Evolutionary conservation across 2,329 filamentous ascomycete genomes (phyloP).

Genomic region (Ophiostoma ips): DNA sequence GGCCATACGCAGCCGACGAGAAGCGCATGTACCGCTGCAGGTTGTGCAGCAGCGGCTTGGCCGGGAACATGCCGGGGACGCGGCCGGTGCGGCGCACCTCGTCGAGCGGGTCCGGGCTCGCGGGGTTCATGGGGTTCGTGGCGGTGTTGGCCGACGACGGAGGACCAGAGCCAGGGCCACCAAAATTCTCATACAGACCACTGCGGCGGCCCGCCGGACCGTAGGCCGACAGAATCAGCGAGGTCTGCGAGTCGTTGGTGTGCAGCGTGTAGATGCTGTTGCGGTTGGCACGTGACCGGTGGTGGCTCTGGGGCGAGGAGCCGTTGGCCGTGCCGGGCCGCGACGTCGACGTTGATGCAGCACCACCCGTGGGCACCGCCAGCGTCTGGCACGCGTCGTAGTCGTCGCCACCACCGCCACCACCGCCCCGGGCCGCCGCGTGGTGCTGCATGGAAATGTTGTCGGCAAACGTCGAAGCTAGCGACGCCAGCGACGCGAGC

Average conservation of each 20-base stretch:
- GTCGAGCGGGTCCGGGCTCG: slow-evolving; percentile 29
- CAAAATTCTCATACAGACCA: background rate
- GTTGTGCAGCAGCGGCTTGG: slow-evolving; percentile 44
- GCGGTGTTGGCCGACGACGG: background rate
- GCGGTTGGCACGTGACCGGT: slow-evolving; percentile 23
- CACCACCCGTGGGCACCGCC: background rate
- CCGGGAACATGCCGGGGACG: slow-evolving; percentile 45
- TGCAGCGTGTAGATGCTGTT: slow-evolving; percentile 48
- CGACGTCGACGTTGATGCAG: background rate
- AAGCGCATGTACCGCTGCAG: slow-evolving; percentile 53
- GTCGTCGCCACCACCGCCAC: too few relatives aligned
- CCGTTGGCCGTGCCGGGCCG: slow-evolving; percentile 1
- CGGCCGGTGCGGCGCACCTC: slow-evolving; percentile 37
- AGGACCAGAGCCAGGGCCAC: background rate
- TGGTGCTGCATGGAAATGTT: slow-evolving; percentile 40
- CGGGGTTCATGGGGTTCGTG: slow-evolving; percentile 14
- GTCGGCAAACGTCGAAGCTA: slow-evolving; percentile 38
- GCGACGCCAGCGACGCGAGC: slow-evolving; percentile 27
- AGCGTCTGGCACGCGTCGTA: background rate
- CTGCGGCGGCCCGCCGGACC: slow-evolving; percentile 16
- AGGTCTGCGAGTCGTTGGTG: slow-evolving; percentile 41
- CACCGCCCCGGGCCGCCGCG: too few relatives aligned
- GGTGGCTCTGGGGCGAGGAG: slow-evolving; percentile 16
- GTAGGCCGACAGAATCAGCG: slow-evolving; percentile 36
- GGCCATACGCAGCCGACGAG: slow-evolving; percentile 52